Evolutionary conservation across 2,329 filamentous ascomycete species (phyloP), one percentile per base, ranked within the genome.

Genomic region (Chaetomiaceae sp.): DNA sequence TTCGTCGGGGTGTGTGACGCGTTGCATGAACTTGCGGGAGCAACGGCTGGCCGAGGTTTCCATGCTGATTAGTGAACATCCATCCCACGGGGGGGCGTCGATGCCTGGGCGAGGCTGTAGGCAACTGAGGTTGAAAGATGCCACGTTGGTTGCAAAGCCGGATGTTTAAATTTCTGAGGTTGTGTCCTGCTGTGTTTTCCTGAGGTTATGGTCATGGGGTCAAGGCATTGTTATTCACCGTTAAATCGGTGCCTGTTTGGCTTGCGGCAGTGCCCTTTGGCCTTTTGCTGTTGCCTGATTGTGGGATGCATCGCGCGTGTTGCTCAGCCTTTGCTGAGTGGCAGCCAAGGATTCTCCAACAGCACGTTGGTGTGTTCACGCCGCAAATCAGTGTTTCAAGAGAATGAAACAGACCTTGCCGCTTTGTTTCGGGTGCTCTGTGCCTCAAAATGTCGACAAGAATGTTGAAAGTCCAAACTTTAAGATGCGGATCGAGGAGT

Each of bases 211-310:
- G 25, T n/a, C 35, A 19, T 25, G 44, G 44, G 20, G 13, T 16
- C 17, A 42, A 21, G 27, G 21, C 34, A 21, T 34, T 20, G 3
- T 8, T 20, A 7, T 42, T 43, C 14, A 25, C 37, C 34, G 45
- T 27, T 14, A 42, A 46, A 50, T 34, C 43, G 31, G 16, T 19
- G 41, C 21, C 30, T 50, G 43, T 25, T 47, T 21, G 50, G 39
- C 30, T 33, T 8, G 39, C 21, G 27, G 9, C 10, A 23, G 34
- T 21, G 30, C 30, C n/a, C n/a, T n/a, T n/a, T 17, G 25, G 25
- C 5, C 10, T 49, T 49, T 46, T 7, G 40, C 41, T 51, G 53
- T 38, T 55, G 53, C 53, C 53, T 55, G 48, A 35, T 48, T 23
- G 48, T 13, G 13, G 48, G 44, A 48, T 44, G 48, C 52, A 33